Conservation (phyloP, 805 yeast species). For the Metschnikowia anglica region DNA sequence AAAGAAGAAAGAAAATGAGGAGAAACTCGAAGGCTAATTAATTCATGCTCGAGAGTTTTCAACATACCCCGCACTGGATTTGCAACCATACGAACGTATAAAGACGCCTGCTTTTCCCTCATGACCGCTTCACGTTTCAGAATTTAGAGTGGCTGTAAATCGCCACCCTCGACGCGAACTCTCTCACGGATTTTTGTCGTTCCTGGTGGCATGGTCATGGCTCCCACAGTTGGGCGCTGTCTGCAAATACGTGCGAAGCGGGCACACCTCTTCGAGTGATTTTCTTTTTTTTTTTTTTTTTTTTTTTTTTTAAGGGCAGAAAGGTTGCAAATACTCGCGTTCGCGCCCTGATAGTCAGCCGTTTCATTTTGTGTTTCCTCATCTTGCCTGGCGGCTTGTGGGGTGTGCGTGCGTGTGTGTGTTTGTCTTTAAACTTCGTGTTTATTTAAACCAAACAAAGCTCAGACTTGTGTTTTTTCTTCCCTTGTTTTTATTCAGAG, state of each 20-base stretch:
- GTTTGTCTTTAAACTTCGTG: constrained; percentile 6
- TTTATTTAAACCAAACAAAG: constrained; percentile 6
- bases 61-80: constrained; percentile 2
- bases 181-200: constrained; percentile 1
- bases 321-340: constrained; percentile 12
- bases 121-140: constrained; percentile 7
- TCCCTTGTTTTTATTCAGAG: background rate
- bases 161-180: constrained; percentile 9
- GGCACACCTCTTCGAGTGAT: background rate
- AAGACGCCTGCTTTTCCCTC: constrained; percentile 1
- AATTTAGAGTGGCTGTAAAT: constrained; percentile 8
- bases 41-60: too few relatives aligned
- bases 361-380: constrained; percentile 7
- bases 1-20: background rate
- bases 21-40: background rate
- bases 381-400: background rate
- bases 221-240: constrained; percentile 1
- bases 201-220: background rate
- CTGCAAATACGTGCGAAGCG: constrained; percentile 1
- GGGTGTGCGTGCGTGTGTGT: constrained; percentile 14
- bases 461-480: background rate
- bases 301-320: background rate
- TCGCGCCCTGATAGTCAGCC: constrained; percentile 4
- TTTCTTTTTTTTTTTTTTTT: background rate
- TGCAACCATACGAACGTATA: background rate